Evolutionary conservation across 352 stramenopile species (phyloP).

Genomic region (Phytophthora pisi): DNA sequence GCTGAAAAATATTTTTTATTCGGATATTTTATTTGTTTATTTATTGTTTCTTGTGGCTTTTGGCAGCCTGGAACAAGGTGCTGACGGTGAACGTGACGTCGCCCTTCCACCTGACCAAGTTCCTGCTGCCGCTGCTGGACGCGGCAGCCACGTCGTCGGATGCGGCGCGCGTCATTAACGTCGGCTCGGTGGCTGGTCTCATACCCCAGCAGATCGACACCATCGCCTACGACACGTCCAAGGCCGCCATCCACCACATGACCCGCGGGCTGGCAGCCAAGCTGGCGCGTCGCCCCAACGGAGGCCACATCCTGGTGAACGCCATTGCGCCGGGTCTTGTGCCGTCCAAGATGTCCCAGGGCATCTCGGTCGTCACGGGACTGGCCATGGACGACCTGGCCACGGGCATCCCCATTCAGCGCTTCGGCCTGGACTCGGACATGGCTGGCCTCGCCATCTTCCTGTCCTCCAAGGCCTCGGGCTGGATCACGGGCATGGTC

Average conservation of each 20-base stretch:
- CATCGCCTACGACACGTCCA: conserved; percentile 94
- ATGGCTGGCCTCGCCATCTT: conserved; percentile 96
- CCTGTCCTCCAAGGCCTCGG: conserved; percentile 86
- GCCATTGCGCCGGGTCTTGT: conserved; percentile 93
- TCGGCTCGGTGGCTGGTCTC: conserved; percentile 81
- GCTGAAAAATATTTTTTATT: background rate
- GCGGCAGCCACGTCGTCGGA: conserved; percentile 50
- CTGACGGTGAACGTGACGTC: conserved; percentile 96
- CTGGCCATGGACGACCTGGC: conserved; percentile 64
- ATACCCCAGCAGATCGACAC: conserved; percentile 87
- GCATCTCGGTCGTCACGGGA: conserved; percentile 60
- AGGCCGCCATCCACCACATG: conserved; percentile 95
- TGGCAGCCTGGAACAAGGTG: conserved; percentile 92
- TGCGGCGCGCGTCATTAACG: conserved; percentile 75
- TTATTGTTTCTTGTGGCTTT: conserved; percentile 55
- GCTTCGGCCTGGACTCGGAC: conserved; percentile 88
- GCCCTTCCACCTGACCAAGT: conserved; percentile 93
- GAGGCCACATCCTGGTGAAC: conserved; percentile 95
- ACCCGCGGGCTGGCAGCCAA: conserved; percentile 93
- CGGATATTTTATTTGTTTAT: conserved; percentile 11
- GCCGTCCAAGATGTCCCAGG: conserved; percentile 90
- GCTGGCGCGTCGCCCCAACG: conserved; percentile 79
- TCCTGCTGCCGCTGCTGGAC: conserved; percentile 92
- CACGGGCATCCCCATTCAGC: conserved; percentile 75
- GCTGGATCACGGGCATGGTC: conserved; percentile 93